phyloP scores from a whole-genome alignment of 257 asterid genomes.

The Paraleonurus japonicus region DNA sequence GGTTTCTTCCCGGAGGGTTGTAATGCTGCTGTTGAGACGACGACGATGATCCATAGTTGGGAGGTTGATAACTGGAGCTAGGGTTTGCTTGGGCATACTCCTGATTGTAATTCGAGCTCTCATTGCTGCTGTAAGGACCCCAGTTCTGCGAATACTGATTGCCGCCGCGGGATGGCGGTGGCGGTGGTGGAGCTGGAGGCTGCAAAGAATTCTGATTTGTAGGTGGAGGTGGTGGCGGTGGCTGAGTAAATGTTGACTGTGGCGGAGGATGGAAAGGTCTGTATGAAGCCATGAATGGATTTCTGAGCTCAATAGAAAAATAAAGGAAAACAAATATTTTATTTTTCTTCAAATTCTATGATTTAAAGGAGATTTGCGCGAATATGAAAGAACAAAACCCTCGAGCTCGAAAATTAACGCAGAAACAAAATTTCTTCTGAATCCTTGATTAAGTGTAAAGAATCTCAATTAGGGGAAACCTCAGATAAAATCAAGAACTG shows the following conservation, averaged over 20 bases:
- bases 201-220: slow-evolving; percentile 54
- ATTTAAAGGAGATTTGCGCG: background rate
- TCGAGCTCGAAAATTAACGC: slow-evolving; percentile 9
- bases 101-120: slow-evolving; percentile 38
- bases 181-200: slow-evolving; percentile 44
- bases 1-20: slow-evolving; percentile 44
- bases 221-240: slow-evolving; percentile 54
- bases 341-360: slow-evolving; percentile 5
- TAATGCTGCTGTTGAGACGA: slow-evolving; percentile 49
- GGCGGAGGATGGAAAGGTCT: slow-evolving; percentile 84
- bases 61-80: slow-evolving; percentile 44
- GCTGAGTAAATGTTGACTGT: slow-evolving; percentile 45
- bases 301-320: slow-evolving; percentile 12
- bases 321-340: background rate
- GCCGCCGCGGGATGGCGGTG: slow-evolving; percentile 39
- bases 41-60: too few species aligned
- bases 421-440: background rate
- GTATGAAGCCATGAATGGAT: slow-evolving; percentile 70
- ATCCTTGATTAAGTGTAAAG: background rate
- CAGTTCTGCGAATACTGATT: slow-evolving; percentile 44
- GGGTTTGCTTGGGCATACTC: slow-evolving; percentile 53
- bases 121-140: slow-evolving; percentile 42
- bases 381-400: slow-evolving; percentile 27
- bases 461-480: slow-evolving; percentile 7
- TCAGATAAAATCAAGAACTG: background rate